Evolutionary conservation across 805 yeast genomes (phyloP), one percentile per base, ranked within the genome.

Genomic region (Blastobotrys muscicola): DNA sequence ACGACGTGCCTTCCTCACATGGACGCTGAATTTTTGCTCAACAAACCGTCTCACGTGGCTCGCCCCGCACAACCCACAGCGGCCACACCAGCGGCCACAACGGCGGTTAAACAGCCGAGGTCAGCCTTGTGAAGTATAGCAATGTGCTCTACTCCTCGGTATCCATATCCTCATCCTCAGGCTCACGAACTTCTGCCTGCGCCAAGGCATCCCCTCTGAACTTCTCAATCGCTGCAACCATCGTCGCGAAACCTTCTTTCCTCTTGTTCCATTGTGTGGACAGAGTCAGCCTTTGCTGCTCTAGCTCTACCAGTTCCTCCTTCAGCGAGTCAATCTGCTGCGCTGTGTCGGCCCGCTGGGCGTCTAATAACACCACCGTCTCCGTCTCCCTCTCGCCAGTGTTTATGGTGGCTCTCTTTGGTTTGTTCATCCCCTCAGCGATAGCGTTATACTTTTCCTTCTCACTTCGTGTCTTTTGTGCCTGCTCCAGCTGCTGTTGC

Each of bases 241-340:
- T 43, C 30, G 46, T 48, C 5, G 38, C 48, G 33, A 57, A 57
- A 42, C 51, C 49, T 12, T 35, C 48, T 30, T 49, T 42, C 7
- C 58, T 47, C 8, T 43, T 44, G 8, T 43, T 34, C 61, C 61
- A 57, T 13, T 41, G 44, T 15, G 41, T 34, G 11, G 48, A 45
- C 35, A 43, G 44, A 16, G 42, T 43, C 7, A 37, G 42, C 38
- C 44, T 45, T 37, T 46, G 50, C 8, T 35, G 38, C 35, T 54
- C 49, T 37, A 59, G 46, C 38, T 51, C 58, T 10, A 23, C 41
- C 9, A 58, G 53, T 26, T 58, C 62, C 16, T 48, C 49, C 7
- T 40, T 43, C 26, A 59, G 42, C 7, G 46, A 38, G 10, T 43
- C 51, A 34, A 48, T 49, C n/a, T 41, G 37, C 13, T 39, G 23